Conservation (phyloP, 2,329 filamentous ascomycete genomes). For the Aspergillus versicolor region DNA sequence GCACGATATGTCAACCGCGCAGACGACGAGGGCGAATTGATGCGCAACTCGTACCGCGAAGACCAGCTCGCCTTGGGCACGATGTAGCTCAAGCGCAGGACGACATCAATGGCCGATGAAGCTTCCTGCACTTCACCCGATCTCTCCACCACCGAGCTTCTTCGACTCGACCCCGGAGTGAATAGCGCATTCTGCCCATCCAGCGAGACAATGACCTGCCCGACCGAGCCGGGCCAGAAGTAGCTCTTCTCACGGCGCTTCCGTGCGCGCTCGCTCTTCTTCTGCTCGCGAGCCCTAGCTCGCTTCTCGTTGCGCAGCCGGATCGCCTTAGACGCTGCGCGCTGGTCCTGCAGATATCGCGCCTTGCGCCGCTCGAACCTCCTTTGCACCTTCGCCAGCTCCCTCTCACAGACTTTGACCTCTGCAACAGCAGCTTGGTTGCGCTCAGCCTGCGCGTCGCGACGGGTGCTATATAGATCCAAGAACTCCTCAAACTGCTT, state of each 20-base stretch:
- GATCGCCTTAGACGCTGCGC: constrained; percentile 21
- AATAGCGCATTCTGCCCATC: constrained; percentile 25
- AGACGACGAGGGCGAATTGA: constrained; percentile 57
- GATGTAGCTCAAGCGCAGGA: constrained; percentile 58
- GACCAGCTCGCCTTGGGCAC: constrained; percentile 59
- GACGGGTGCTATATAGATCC: constrained; percentile 31
- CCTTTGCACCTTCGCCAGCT: constrained; percentile 19
- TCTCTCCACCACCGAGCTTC: constrained; percentile 13
- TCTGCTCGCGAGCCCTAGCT: constrained; percentile 20
- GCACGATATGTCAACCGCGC: constrained; percentile 62
- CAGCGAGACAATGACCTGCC: constrained; percentile 37
- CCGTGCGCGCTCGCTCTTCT: constrained; percentile 15
- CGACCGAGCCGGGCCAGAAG: constrained; percentile 38
- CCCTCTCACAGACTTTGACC: constrained; percentile 25
- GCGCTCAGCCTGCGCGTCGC: constrained; percentile 25
- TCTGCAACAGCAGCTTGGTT: constrained; percentile 24
- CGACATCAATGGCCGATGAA: constrained; percentile 8
- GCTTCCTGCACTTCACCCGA: constrained; percentile 15
- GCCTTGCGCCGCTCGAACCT: constrained; percentile 16
- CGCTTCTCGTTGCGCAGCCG: constrained; percentile 22
- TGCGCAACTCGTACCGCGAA: constrained; percentile 61
- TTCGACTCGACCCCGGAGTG: constrained; percentile 13
- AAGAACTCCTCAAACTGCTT: constrained; percentile 36
- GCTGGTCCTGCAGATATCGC: constrained; percentile 19
- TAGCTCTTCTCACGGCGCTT: constrained; percentile 31